Evolutionary conservation across 805 yeast genomes (phyloP), one percentile per base, ranked within the genome.

Genomic region (Torulaspora indica): DNA sequence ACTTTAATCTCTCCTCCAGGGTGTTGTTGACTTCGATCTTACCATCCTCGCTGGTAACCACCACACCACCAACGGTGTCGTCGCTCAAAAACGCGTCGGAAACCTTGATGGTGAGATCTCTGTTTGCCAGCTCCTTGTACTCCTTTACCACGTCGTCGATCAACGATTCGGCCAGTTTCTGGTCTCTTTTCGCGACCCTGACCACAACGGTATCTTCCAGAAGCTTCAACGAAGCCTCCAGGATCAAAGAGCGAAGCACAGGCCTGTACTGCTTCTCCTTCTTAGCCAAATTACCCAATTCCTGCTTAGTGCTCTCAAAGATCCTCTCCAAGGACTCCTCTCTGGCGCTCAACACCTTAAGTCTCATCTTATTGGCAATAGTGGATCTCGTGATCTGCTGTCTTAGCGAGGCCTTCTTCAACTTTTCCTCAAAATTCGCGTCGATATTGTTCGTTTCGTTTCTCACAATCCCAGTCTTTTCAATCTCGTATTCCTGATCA

Each of bases 401-500:
- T 35, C 91, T 85, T 67, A 93, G 80, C 25, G 88, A 72, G 2
- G 95, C 90, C 69, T 91, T 93, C 75, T 93, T 91, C 71, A 85
- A 76, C 65, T 86, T 88, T 57, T 78, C 81, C 52, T 84, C 90
- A 64, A 82, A 87, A 31, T 77, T 71, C 14, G 82, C 71, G 66
- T 93, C 98, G 56, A 93, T 88, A 41, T 90, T 79, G 40, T 93
- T 82, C 45, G 85, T 85, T 70, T 93, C 98, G 10, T 88, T 77
- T 62, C 98, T 86, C 47, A 93, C 98, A 61, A 93, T 81, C 46
- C 88, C 81, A 17, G 96, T 91, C 75, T 93, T 93, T 67, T 93
- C 98, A 60, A 93, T 90, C 70, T 93, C 98, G 66, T 91, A 93
- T 72, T 93, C 99, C 70, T 93, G 98, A 66, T 95, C 96, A 35